Conservation (phyloP, 768 basidiomycete genomes). For the Boletus speciosus region DNA sequence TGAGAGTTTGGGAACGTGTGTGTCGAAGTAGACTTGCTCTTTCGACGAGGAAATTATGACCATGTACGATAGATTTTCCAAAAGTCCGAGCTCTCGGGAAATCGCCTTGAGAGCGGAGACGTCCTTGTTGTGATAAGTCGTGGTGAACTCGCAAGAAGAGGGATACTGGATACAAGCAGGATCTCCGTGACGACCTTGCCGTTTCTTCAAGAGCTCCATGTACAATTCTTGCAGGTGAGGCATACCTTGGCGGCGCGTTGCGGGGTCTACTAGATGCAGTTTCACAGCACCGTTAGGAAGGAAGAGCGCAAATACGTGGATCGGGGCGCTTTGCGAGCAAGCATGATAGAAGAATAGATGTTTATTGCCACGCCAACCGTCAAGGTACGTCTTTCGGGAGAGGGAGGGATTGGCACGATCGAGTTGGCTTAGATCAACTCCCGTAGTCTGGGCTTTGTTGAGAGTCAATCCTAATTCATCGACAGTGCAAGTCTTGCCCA, state of each 20-base stretch:
- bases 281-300: conserved; percentile 65
- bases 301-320: conserved; percentile 90
- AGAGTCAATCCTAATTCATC: conserved; percentile 67
- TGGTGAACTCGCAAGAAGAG: conserved; percentile 53
- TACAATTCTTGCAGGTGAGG: conserved; percentile 76
- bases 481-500: conserved; percentile 80
- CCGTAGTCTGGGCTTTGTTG: conserved; percentile 75
- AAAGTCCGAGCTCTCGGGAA: conserved; percentile 77
- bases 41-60: conserved; percentile 85
- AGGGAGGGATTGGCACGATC: conserved; percentile 57
- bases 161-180: conserved; percentile 63
- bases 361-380: conserved; percentile 64
- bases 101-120: conserved; percentile 78
- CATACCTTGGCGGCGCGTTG: conserved; percentile 80
- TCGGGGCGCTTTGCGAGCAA: conserved; percentile 61
- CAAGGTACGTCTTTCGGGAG: conserved; percentile 67
- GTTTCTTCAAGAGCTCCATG: conserved; percentile 54
- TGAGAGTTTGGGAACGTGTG: conserved; percentile 59
- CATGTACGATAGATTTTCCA: conserved; percentile 70
- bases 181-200: conserved; percentile 37
- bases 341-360: conserved; percentile 90
- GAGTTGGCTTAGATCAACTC: conserved; percentile 81
- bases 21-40: conserved; percentile 80
- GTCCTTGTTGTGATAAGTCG: conserved; percentile 77
- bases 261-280: conserved; percentile 88